These are phyloP conservation scores for Conoideocrella luteorostrata DNA, from an alignment of 2,329 filamentous ascomycete species.

Conservation along the genomic window DNA sequence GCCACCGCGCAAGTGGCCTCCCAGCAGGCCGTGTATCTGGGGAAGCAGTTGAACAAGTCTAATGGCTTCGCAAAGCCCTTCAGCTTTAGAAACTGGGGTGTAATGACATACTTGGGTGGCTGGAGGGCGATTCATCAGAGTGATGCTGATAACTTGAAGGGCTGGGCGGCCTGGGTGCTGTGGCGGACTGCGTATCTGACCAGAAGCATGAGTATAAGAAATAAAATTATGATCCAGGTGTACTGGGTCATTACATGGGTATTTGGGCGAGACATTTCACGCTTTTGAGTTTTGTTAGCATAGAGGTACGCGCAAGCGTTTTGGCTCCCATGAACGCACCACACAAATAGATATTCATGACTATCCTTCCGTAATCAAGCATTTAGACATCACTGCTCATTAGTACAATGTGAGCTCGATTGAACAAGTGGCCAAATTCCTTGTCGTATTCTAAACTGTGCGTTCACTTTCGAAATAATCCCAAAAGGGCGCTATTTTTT, in stretches of 20 bases:
- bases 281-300: too few species aligned
- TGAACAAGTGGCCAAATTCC: too few species aligned
- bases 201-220: slow-evolving; percentile 62
- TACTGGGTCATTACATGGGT: slow-evolving; percentile 61
- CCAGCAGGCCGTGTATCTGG: slow-evolving; percentile 66
- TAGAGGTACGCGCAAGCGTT: too few species aligned
- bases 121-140: slow-evolving; percentile 70
- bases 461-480: too few species aligned
- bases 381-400: too few species aligned
- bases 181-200: slow-evolving; percentile 72
- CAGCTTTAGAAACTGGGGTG: slow-evolving; percentile 62
- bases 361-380: too few species aligned
- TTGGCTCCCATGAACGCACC: too few species aligned
- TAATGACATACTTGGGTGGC: slow-evolving; percentile 69
- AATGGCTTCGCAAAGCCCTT: slow-evolving; percentile 38
- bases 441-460: too few species aligned
- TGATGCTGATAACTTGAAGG: slow-evolving; percentile 49
- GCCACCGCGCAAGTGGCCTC: slow-evolving; percentile 73
- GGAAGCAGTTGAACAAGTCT: slow-evolving; percentile 53
- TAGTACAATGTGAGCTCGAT: too few species aligned
- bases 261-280: slow-evolving; percentile 56
- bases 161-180: slow-evolving; percentile 59
- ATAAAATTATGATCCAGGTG: slow-evolving; percentile 65
- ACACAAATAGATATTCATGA: too few species aligned
- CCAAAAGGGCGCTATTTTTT: too few species aligned